Evolutionary conservation across 805 yeast genomes (phyloP), one percentile per base, ranked within the genome.

Genomic region (Teunomyces gatunensis): DNA sequence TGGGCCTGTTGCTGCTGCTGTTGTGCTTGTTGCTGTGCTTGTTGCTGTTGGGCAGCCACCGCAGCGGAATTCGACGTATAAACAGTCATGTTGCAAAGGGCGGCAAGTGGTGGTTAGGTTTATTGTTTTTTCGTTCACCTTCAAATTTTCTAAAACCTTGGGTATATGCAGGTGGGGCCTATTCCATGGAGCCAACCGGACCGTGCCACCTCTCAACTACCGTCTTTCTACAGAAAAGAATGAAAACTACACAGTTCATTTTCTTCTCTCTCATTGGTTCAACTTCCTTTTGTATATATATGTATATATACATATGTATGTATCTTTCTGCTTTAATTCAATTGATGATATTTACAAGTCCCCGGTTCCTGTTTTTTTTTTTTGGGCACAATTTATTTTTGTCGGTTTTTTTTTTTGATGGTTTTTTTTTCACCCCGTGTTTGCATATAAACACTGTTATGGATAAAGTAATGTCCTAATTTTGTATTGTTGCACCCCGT

Each of bases 41-140:
- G 58, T 42, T 57, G 64, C 49, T 61, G 65, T n/a, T 48, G 54
- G 18, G 56, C 58, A 3, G 58, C 59, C 20, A 55, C 61, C n/a
- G 64, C 67, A 35, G 59, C 60, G n/a, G 69, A 64, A 50, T 63
- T 66, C 23, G 69, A 62, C 18, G 65, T 58, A 52, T 67, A 67
- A n/a, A 64, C 70, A 18, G 71, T 64, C 72, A 67, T 67, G 35
- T 10, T 17, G 21, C 33, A 40, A 40, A 28, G 29, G 40, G 39
- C 25, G 39, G 23, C 39, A 15, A 18, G 20, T 11, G 23, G 23
- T 12, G 10, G 17, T 13, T 32, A 12, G 39, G 20, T 12, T 37
- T 37, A 29, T 37, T 18, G 20, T 18, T 18, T 37, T 37, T 37
- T 37, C 40, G 40, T 37, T 37, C 39, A 15, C 6, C 17, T 34